These are phyloP conservation scores for Spatholobus suberectus DNA, from an alignment of 306 rosid genomes.

Conservation along the genomic window DNA sequence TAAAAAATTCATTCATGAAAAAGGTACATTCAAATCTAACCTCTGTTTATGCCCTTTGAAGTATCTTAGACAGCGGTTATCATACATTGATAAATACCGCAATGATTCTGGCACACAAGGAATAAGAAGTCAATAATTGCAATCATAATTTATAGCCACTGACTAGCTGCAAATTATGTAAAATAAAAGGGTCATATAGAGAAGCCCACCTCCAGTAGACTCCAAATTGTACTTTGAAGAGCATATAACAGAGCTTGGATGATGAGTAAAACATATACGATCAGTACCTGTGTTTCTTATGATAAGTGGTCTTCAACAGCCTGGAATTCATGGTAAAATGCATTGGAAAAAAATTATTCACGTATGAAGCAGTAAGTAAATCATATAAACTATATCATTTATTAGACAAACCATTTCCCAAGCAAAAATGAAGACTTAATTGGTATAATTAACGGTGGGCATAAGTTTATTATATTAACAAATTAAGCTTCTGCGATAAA, in stretches of 20 bases:
- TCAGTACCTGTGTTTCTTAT: constrained; percentile 95
- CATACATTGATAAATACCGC: constrained; percentile 93
- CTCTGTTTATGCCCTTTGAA: constrained; percentile 97
- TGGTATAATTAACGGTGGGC: neutral
- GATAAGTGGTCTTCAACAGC: constrained; percentile 91
- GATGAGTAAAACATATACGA: constrained; percentile 91
- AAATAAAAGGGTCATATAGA: constrained; percentile 20
- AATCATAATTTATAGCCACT: constrained; percentile 11
- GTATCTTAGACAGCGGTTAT: constrained; percentile 88
- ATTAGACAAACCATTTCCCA: neutral
- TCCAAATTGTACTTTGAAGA: constrained; percentile 91
- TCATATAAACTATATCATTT: constrained; percentile 4
- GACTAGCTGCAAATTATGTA: neutral
- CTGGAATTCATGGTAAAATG: constrained; percentile 53
- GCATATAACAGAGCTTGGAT: constrained; percentile 92
- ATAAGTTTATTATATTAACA: neutral
- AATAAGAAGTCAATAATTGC: constrained; percentile 36
- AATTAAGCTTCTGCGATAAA: constrained; percentile 16
- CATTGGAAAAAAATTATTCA: constrained; percentile 9
- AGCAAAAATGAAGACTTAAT: neutral
- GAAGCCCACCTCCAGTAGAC: constrained; percentile 71
- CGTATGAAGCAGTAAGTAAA: constrained; percentile 27
- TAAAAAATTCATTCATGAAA: neutral
- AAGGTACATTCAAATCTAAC: constrained; percentile 63
- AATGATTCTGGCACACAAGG: constrained; percentile 66